Evolutionary conservation across 305 asterid species (phyloP).

Genomic region (Rubia balearica): DNA sequence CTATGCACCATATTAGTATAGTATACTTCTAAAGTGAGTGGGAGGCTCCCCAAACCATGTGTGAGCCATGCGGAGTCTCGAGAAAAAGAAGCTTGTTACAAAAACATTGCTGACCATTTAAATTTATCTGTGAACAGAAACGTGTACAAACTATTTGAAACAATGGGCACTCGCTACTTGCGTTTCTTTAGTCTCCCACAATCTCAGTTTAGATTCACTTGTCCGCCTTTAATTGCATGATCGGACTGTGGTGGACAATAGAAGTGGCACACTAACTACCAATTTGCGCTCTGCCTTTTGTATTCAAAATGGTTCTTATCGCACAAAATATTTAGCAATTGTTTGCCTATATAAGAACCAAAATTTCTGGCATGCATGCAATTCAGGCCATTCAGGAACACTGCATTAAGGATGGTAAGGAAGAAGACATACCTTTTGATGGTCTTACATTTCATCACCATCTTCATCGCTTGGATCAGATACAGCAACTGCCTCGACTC

Average conservation of each 20-base stretch:
- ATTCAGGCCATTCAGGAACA: background rate
- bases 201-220: background rate
- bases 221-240: conserved; percentile 3
- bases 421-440: background rate
- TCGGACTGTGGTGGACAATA: conserved; percentile 4
- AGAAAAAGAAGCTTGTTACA: background rate
- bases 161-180: conserved; percentile 2
- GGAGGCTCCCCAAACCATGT: too few species aligned
- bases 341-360: background rate
- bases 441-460: conserved; percentile 1
- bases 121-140: background rate
- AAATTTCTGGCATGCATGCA: background rate
- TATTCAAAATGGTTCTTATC: background rate
- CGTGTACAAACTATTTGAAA: background rate
- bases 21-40: too few species aligned
- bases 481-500: conserved; percentile 6
- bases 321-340: background rate
- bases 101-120: background rate
- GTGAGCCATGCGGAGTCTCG: too few species aligned
- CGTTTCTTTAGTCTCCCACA: background rate
- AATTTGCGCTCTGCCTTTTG: background rate
- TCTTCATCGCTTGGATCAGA: background rate
- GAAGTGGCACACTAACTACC: conserved; percentile 6
- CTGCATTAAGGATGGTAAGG: background rate
- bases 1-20: too few species aligned